Evolutionary conservation across 2,329 filamentous ascomycete species (phyloP), one percentile per base, ranked within the genome.

Genomic region (Pseudogymnoascus sp.): DNA sequence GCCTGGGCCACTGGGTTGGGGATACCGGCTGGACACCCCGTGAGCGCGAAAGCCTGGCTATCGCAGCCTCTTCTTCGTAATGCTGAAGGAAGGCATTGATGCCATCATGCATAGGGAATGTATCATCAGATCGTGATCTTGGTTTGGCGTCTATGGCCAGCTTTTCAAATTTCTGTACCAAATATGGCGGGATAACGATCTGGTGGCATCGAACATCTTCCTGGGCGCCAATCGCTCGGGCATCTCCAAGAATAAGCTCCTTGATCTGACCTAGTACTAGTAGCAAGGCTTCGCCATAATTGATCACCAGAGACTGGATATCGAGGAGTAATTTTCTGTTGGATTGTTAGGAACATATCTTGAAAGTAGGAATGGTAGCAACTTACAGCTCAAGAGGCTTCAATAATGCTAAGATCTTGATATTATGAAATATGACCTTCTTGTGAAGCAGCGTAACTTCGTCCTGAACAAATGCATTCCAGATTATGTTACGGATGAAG

Each of bases 401-500:
- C 10, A 66, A 17, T 10, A 66, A 58, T 15, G 63, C 59, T 5
- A 40, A 41, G 9, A 66, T 64, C 58, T 65, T 65, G 15, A 61
- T 57, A 35, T 65, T 66, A 54, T 64, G 65, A 9, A 61, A 60
- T 5, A 63, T 60, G 6, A 66, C 35, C 37, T 64, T 61, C 21
- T 37, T 58, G 10, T 62, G 62, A 36, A 66, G 62, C 6, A 37
- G 10, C 7, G 64, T 33, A 13, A 66, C 64, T 33, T 65, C 60
- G 2, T 62, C 60, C 35, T 63, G 58, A 26, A 66, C 47, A 13
- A 64, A 58, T 8, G 61, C 29, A 44, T 66, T 60, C 64, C 64
- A 66, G 39, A 61, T 60, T 31, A 65, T 60, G 33, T 65, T 66
- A 35, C 62, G 58, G 10, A 58, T 63, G 59, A 63, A 63, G 36